phyloP scores from a whole-genome alignment of 148 eudicot species.

The Cornus controversa region DNA sequence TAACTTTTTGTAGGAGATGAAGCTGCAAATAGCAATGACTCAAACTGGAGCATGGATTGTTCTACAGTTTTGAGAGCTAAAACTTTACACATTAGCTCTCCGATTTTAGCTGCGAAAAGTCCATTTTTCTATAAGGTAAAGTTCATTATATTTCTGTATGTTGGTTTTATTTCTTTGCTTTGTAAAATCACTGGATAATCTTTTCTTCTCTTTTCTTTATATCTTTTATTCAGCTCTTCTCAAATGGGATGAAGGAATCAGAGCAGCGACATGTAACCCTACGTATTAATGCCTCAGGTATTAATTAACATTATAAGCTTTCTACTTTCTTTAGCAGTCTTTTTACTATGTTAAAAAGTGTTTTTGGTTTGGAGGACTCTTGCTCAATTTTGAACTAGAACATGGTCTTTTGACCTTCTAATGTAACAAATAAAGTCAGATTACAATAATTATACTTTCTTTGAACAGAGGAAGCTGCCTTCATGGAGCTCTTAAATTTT shows the following conservation, averaged over 20 bases:
- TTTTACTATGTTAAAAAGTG: neutral
- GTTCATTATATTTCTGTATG: neutral
- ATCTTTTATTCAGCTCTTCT: conserved; percentile 42
- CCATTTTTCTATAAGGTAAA: conserved; percentile 93
- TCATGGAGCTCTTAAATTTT: conserved; percentile 78
- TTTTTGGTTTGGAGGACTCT: neutral
- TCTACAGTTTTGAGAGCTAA: conserved; percentile 62
- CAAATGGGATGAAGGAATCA: conserved; percentile 62
- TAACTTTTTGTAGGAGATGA: conserved; percentile 67
- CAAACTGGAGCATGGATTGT: conserved; percentile 80
- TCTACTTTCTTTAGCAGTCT: neutral
- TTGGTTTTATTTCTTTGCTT: conserved; percentile 1
- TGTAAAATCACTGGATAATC: neutral
- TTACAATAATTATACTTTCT: neutral
- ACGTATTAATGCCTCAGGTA: conserved; percentile 52
- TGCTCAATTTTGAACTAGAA: neutral
- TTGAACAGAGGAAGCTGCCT: conserved; percentile 80
- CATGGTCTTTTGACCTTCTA: neutral
- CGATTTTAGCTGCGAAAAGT: conserved; percentile 95
- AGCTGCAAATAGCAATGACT: conserved; percentile 69
- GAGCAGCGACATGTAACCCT: conserved; percentile 45
- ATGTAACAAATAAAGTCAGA: too few relatives aligned
- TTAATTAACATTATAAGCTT: too few relatives aligned
- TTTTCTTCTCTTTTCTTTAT: neutral
- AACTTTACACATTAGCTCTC: conserved; percentile 91